phyloP scores from a whole-genome alignment of 257 asterid species.

The Solanum bulbocastanum region DNA sequence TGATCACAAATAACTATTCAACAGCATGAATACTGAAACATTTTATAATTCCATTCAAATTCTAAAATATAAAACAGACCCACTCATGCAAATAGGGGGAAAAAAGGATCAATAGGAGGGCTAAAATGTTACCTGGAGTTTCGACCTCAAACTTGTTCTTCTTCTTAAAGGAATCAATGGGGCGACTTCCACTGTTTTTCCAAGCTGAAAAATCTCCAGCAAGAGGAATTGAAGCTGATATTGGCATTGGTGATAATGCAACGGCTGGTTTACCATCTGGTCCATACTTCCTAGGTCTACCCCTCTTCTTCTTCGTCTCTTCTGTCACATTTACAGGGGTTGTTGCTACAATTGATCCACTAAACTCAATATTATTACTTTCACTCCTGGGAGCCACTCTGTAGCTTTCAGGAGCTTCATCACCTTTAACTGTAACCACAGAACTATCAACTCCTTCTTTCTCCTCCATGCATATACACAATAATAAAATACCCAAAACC shows the following conservation, averaged over 20 bases:
- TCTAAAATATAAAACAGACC: neutral
- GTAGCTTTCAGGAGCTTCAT: conserved; percentile 54
- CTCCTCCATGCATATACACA: conserved; percentile 66
- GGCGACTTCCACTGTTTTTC: conserved; percentile 36
- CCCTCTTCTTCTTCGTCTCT: conserved; percentile 69
- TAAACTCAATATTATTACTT: conserved; percentile 17
- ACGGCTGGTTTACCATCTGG: conserved; percentile 31
- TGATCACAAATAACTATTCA: neutral
- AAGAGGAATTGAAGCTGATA: conserved; percentile 88
- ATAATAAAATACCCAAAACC: conserved; percentile 12
- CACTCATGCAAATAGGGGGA: neutral
- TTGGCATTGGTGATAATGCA: conserved; percentile 94
- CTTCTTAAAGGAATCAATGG: conserved; percentile 54
- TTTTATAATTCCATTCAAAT: neutral
- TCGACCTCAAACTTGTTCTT: conserved; percentile 53
- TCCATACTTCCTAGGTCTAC: conserved; percentile 82
- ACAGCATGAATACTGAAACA: neutral
- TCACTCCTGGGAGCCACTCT: conserved; percentile 49
- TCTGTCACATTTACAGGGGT: conserved; percentile 17
- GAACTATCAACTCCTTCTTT: conserved; percentile 47
- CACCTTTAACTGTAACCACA: conserved; percentile 40
- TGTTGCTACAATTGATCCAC: conserved; percentile 43
- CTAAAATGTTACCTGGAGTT: conserved; percentile 38
- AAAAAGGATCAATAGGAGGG: neutral
- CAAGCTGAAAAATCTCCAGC: conserved; percentile 63